phyloP scores from a whole-genome alignment of 768 basidiomycete species.

The Candolleomyces aberdarensis region DNA sequence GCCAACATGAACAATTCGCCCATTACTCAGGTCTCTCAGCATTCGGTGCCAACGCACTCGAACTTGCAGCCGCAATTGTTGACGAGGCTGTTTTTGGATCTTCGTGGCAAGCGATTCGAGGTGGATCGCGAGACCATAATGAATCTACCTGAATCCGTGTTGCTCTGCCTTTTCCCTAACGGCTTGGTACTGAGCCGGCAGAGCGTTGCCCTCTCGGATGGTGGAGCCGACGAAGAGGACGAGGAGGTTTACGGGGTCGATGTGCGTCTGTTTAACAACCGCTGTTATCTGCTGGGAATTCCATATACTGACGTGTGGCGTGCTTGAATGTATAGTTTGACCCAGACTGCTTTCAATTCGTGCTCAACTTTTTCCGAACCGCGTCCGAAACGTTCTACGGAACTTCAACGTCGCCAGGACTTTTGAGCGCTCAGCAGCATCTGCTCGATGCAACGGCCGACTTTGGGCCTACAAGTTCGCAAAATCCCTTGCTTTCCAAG shows the following conservation, averaged over 20 bases:
- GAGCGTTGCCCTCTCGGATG: slow-evolving; percentile 70
- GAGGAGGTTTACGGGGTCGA: slow-evolving; percentile 97
- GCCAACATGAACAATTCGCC: slow-evolving; percentile 45
- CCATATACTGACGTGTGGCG: slow-evolving; percentile 2
- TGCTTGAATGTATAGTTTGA: slow-evolving; percentile 68
- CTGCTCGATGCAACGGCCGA: slow-evolving; percentile 68
- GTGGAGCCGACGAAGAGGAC: slow-evolving; percentile 64
- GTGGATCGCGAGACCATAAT: slow-evolving; percentile 98
- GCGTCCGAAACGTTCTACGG: slow-evolving; percentile 94
- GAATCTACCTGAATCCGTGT: slow-evolving; percentile 96
- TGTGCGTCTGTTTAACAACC: slow-evolving; percentile 50
- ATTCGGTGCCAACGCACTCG: slow-evolving; percentile 60
- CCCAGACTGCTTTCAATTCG: slow-evolving; percentile 93
- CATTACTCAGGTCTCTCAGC: slow-evolving; percentile 61
- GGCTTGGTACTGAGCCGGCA: slow-evolving; percentile 92
- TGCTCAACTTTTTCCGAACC: slow-evolving; percentile 86
- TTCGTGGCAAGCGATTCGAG: slow-evolving; percentile 86
- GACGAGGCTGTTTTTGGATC: slow-evolving; percentile 85
- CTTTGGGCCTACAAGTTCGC: slow-evolving; percentile 60
- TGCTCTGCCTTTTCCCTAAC: slow-evolving; percentile 96
- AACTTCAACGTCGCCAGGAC: slow-evolving; percentile 63
- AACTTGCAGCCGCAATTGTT: slow-evolving; percentile 85
- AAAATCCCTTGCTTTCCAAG: slow-evolving; percentile 91
- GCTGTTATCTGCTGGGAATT: background rate
- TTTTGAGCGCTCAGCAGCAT: slow-evolving; percentile 77